Base-by-base conservation (phyloP, 495 filamentous ascomycete genomes). In the Annulohypoxylon moriforme region DNA sequence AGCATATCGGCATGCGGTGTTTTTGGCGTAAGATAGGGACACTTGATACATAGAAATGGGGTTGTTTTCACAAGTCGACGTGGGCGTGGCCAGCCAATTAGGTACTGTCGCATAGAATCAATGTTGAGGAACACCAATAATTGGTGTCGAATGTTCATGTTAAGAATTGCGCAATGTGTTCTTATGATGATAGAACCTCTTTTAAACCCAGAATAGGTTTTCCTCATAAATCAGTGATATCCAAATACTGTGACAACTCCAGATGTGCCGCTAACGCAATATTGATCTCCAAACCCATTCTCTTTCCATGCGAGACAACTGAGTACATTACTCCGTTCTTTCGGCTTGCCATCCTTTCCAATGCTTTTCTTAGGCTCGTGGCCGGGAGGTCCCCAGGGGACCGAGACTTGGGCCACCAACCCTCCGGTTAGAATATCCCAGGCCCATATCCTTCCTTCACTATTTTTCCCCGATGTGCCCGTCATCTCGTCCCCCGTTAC, bases 401-500 rank as follows among this genome's bases (percentile, higher is more conserved):
- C 89, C 40, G 84, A 76, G 47, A 94, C 73, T 59, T 82, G 87
- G 24, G 88, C 85, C 58, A 91, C 83, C 40, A 91, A 74, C 59
- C 89, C 88, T 1, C 94, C 95, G 40, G 84, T 91, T 55, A 97
- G 72, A n/a, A 97, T 76, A 86, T 97, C 94, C 93, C 95, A 98
- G 11, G 90, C 93, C 85, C 91, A 93, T 16, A 97, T 85, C 71
- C 89, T 86, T 8, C 90, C 90, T 62, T 89, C 83, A 1, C 74
- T 66, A 3, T 77, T 75, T 25, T 76, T 78, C 14, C 76, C 80
- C 31, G 80, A 78, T 0, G 79, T 72, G 2, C 58, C 76, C 24
- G 75, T 75, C 77, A 81, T 78, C 80, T 98, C 94, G 71, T 92
- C 91, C n/a, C 96, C 96, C 61, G 89, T 91, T 20, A 99, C 75